Evolutionary conservation across 768 basidiomycete species (phyloP).

Genomic region (Exsudoporus frostii): DNA sequence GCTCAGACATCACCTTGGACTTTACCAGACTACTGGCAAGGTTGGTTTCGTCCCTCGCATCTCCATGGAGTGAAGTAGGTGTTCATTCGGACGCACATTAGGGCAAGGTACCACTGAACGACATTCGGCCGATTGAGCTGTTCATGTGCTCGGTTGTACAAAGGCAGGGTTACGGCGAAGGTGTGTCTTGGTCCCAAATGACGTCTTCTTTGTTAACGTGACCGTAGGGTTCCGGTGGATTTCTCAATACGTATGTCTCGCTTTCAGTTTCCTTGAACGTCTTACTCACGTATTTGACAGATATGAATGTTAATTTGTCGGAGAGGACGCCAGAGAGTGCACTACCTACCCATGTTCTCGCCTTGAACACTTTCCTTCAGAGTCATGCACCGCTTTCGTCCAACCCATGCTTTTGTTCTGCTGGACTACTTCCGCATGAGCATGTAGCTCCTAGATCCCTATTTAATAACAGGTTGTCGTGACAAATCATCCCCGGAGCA

Average conservation of each 20-base stretch:
- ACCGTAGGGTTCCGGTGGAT: conserved; percentile 85
- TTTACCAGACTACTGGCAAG: conserved; percentile 99
- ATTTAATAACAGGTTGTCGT: conserved; percentile 9
- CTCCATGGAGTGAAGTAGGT: neutral
- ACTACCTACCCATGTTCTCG: conserved; percentile 22
- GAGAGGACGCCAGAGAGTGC: conserved; percentile 4
- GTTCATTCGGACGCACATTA: conserved; percentile 30
- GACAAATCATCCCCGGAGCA: neutral
- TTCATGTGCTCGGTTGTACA: conserved; percentile 99
- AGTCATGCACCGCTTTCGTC: conserved; percentile 8
- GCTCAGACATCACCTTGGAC: conserved; percentile 87
- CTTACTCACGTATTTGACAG: conserved; percentile 15
- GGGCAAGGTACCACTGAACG: conserved; percentile 96
- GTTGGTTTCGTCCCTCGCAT: conserved; percentile 38
- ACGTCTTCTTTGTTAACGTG: conserved; percentile 4
- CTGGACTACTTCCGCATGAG: conserved; percentile 8
- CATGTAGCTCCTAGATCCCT: conserved; percentile 22
- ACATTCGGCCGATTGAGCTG: conserved; percentile 97
- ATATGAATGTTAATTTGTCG: conserved; percentile 21
- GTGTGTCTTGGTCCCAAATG: conserved; percentile 35
- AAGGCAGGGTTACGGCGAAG: conserved; percentile 97
- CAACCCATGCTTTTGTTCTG: conserved; percentile 17
- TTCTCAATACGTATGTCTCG: conserved; percentile 83
- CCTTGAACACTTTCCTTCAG: conserved; percentile 8
- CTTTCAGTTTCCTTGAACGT: neutral